These are phyloP conservation scores for Calonectria naviculata DNA, from an alignment of 2,329 filamentous ascomycete genomes.

Conservation along the genomic window DNA sequence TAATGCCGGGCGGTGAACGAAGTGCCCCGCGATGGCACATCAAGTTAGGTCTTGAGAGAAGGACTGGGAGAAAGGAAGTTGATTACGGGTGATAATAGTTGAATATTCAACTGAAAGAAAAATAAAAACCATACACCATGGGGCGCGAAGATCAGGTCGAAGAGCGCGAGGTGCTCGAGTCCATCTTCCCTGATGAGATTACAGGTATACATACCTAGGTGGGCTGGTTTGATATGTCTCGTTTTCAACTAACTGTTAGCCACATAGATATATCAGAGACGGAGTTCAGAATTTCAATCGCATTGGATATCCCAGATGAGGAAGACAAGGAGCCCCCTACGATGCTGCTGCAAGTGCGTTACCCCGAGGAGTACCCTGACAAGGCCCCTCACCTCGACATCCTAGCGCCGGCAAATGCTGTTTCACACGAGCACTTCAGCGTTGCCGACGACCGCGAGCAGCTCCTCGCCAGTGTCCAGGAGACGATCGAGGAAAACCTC, in stretches of 20 bases:
- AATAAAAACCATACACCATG: slow-evolving; percentile 54
- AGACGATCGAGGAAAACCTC: slow-evolving; percentile 89
- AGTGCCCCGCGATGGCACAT: slow-evolving; percentile 1
- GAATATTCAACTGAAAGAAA: background rate
- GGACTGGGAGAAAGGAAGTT: slow-evolving; percentile 2
- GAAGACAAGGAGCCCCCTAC: slow-evolving; percentile 74
- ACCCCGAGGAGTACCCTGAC: slow-evolving; percentile 92
- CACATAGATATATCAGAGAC: slow-evolving; percentile 84
- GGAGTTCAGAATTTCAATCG: slow-evolving; percentile 87
- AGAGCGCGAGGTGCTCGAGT: slow-evolving; percentile 97
- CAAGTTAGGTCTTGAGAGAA: slow-evolving; percentile 27
- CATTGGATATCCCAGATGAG: slow-evolving; percentile 80
- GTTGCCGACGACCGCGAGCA: slow-evolving; percentile 81
- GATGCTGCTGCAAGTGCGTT: slow-evolving; percentile 86
- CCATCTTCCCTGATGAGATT: slow-evolving; percentile 98
- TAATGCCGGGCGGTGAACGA: slow-evolving; percentile 49
- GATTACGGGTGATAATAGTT: slow-evolving; percentile 1
- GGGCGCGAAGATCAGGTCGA: slow-evolving; percentile 90
- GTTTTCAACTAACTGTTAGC: slow-evolving; percentile 24
- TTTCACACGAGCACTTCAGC: slow-evolving; percentile 78
- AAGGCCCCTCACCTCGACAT: slow-evolving; percentile 86
- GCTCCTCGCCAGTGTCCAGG: slow-evolving; percentile 77
- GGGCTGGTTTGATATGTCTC: background rate
- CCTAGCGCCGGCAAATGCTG: slow-evolving; percentile 75
- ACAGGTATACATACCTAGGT: slow-evolving; percentile 69